phyloP scores from a whole-genome alignment of 1,284 basidiomycete genomes.

The Ganoderma boninense region DNA sequence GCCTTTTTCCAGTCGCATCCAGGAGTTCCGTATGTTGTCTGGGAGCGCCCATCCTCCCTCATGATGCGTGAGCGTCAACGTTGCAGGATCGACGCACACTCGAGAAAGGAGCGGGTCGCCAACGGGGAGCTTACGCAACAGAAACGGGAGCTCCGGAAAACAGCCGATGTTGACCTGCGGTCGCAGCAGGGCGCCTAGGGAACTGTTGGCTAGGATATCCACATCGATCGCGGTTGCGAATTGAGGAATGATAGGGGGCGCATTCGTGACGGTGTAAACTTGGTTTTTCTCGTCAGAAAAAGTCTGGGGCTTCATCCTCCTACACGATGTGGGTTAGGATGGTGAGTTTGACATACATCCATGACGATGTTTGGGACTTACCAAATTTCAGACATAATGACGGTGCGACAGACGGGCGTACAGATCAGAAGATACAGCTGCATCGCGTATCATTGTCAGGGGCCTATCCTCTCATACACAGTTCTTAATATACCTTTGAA shows the following conservation, averaged over 20 bases:
- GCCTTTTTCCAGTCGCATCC: background rate
- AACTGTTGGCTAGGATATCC: background rate
- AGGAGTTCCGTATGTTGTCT: background rate
- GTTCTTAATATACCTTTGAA: too few relatives aligned
- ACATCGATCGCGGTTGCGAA: background rate
- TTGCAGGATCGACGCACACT: background rate
- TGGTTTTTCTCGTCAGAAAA: background rate
- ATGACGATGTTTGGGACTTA: background rate
- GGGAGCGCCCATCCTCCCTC: background rate
- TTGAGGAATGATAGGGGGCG: background rate
- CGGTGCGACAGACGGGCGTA: too few relatives aligned
- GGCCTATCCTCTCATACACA: too few relatives aligned
- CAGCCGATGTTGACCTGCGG: background rate
- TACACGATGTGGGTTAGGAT: background rate
- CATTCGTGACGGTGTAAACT: background rate
- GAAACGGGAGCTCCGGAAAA: background rate
- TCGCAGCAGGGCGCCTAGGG: background rate
- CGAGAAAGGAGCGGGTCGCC: background rate
- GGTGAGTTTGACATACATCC: background rate
- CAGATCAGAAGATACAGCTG: too few relatives aligned
- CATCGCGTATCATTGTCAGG: too few relatives aligned
- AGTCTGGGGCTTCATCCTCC: background rate
- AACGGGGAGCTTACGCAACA: background rate
- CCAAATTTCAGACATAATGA: background rate
- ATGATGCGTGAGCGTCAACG: background rate